Percentiles rank a stretch among this genome's conserved stretches.
phyloP scores from a whole-genome alignment of 148 eudicot genomes.

The Diospyros lotus region DNA sequence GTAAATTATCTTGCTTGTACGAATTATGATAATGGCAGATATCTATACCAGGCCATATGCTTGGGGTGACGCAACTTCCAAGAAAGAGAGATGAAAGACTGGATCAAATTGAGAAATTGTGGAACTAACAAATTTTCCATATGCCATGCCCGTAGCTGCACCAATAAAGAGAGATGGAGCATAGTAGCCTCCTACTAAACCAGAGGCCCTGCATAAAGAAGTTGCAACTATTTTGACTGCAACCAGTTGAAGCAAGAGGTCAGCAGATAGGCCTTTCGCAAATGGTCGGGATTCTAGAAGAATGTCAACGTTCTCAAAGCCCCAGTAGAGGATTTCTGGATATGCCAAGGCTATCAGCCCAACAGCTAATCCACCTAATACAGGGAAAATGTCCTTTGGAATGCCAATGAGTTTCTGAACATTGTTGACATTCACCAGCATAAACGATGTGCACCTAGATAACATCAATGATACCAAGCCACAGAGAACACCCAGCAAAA shows the following conservation, averaged over 20 bases:
- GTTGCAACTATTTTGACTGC: conserved; percentile 97
- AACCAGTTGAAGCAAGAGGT: conserved; percentile 86
- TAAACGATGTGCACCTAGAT: conserved; percentile 25
- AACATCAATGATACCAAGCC: conserved; percentile 88
- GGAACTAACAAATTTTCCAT: conserved; percentile 75
- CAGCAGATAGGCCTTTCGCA: conserved; percentile 91
- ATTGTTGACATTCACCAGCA: too few species aligned
- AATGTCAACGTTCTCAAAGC: conserved; percentile 93
- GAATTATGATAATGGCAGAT: background rate
- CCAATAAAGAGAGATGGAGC: conserved; percentile 99
- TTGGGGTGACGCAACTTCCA: conserved; percentile 76
- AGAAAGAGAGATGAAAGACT: background rate
- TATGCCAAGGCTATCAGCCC: conserved; percentile 95
- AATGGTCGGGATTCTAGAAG: conserved; percentile 89
- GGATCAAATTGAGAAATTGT: conserved; percentile 85
- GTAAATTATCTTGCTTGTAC: background rate
- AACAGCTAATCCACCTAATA: conserved; percentile 90
- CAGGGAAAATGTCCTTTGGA: conserved; percentile 86
- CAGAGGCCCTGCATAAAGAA: conserved; percentile 89
- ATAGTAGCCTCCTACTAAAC: conserved; percentile 94
- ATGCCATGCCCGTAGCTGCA: conserved; percentile 98
- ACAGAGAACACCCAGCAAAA: conserved; percentile 92
- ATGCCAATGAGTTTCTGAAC: conserved; percentile 29
- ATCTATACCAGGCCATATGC: conserved; percentile 84
- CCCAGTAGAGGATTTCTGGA: conserved; percentile 94